A percentile compares a stretch with the other conserved stretches of the same genome.
Conservation (phyloP, 148 eudicot species). For the Hydrangea macrophylla region DNA sequence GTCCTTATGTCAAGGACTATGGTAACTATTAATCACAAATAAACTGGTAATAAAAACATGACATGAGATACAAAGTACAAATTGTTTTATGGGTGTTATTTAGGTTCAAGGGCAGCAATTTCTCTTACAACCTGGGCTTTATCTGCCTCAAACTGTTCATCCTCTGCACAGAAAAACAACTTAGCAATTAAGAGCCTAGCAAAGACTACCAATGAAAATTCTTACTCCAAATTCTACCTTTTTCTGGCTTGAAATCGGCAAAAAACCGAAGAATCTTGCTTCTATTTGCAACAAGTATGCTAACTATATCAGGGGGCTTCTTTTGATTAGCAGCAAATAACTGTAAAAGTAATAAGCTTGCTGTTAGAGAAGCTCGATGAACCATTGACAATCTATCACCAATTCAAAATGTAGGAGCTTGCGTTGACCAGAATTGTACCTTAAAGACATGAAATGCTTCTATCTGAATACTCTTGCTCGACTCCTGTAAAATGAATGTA, state of each 20-base stretch:
- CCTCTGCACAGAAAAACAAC: conserved; percentile 38
- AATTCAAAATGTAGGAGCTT: background rate
- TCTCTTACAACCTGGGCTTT: conserved; percentile 52
- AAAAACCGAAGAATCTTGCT: conserved; percentile 70
- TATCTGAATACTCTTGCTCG: conserved; percentile 66
- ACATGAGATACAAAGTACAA: background rate
- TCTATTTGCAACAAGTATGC: conserved; percentile 54
- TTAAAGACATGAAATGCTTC: conserved; percentile 85
- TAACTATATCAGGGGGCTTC: conserved; percentile 58
- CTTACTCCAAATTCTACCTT: conserved; percentile 34
- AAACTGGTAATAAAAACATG: background rate
- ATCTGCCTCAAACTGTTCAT: conserved; percentile 58
- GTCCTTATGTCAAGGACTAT: background rate
- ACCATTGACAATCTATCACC: background rate
- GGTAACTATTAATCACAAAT: background rate
- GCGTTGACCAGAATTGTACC: conserved; percentile 28
- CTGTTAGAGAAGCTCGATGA: background rate
- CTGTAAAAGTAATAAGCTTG: conserved; percentile 20
- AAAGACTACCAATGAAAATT: background rate
- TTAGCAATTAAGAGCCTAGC: background rate
- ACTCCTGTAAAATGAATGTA: conserved; percentile 40
- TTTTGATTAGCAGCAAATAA: conserved; percentile 69
- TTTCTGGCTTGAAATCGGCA: conserved; percentile 58
- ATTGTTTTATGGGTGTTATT: conserved; percentile 13
- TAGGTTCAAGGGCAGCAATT: conserved; percentile 47